Percentiles rank a stretch among this genome's conserved stretches.
These are phyloP conservation scores for Penicillium sp. DNA, from an alignment of 2,329 filamentous ascomycete species.

Conservation along the genomic window DNA sequence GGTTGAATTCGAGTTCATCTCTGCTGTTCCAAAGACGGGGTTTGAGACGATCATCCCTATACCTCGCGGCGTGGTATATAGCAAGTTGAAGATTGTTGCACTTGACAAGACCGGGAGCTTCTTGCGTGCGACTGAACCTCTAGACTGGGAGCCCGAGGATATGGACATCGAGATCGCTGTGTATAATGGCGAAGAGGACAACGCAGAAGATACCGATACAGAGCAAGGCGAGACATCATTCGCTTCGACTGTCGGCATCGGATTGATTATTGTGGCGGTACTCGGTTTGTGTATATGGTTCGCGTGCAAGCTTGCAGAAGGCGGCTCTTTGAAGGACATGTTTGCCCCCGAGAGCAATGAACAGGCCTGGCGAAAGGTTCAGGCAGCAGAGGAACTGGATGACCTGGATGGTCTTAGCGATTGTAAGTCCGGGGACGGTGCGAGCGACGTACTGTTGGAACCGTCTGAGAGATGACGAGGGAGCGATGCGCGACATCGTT, in stretches of 20 bases:
- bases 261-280: slow-evolving; percentile 7
- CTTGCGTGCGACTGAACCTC: slow-evolving; percentile 20
- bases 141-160: slow-evolving; percentile 26
- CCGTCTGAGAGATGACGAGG: neutral
- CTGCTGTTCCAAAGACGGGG: slow-evolving; percentile 26
- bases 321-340: neutral
- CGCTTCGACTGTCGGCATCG: slow-evolving; percentile 5
- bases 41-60: slow-evolving; percentile 34
- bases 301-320: neutral
- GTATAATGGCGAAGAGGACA: slow-evolving; percentile 7
- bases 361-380: neutral
- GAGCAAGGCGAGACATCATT: neutral
- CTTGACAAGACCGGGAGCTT: slow-evolving; percentile 24
- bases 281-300: slow-evolving; percentile 6
- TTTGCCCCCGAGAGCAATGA: neutral
- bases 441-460: slow-evolving; percentile 7
- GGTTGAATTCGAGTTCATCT: slow-evolving; percentile 21
- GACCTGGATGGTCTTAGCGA: slow-evolving; percentile 6
- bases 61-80: slow-evolving; percentile 11
- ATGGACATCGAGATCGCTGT: slow-evolving; percentile 14
- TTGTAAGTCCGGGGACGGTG: slow-evolving; percentile 4
- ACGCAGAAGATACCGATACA: neutral
- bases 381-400: slow-evolving; percentile 8
- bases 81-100: slow-evolving; percentile 26
- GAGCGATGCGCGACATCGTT: too few relatives aligned